Conservation (phyloP, 768 basidiomycete genomes). For the Mycena amicta region DNA sequence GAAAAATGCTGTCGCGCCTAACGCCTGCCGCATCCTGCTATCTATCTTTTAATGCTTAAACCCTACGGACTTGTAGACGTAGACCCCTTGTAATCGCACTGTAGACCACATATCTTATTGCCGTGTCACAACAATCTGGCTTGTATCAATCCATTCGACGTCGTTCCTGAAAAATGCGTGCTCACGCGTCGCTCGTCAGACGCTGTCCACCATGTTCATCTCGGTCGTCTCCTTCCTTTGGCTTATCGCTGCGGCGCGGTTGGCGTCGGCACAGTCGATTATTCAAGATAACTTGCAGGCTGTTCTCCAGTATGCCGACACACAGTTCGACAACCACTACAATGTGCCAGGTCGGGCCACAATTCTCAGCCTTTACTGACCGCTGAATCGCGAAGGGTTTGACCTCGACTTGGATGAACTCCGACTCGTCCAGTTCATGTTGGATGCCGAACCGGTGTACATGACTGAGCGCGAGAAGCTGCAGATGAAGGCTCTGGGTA, state of each 20-base stretch:
- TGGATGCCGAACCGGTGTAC: slow-evolving; percentile 10
- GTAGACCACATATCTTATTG: not conserved
- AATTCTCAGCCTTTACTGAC: too few relatives aligned
- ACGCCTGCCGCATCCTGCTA: not conserved
- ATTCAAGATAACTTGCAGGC: not conserved
- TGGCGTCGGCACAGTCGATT: not conserved
- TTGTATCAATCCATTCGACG: too few relatives aligned
- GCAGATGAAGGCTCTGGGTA: slow-evolving; percentile 15
- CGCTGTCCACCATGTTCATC: not conserved
- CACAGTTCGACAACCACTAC: not conserved
- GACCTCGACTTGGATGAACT: slow-evolving; percentile 13
- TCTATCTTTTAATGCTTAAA: not conserved
- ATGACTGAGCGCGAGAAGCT: slow-evolving; percentile 24
- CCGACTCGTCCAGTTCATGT: slow-evolving; percentile 20
- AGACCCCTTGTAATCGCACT: not conserved
- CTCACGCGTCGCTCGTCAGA: not conserved
- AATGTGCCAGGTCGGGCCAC: not conserved
- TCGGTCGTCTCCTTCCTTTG: not conserved
- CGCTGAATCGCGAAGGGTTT: not conserved
- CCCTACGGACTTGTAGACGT: not conserved
- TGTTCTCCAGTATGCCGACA: not conserved
- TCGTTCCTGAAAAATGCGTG: too few relatives aligned
- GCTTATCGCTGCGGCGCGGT: not conserved
- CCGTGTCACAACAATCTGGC: too few relatives aligned
- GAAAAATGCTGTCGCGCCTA: too few relatives aligned